Evolutionary conservation across 1,284 basidiomycete species (phyloP), one percentile per base, ranked within the genome.

Genomic region (Amylostereum chailletii): DNA sequence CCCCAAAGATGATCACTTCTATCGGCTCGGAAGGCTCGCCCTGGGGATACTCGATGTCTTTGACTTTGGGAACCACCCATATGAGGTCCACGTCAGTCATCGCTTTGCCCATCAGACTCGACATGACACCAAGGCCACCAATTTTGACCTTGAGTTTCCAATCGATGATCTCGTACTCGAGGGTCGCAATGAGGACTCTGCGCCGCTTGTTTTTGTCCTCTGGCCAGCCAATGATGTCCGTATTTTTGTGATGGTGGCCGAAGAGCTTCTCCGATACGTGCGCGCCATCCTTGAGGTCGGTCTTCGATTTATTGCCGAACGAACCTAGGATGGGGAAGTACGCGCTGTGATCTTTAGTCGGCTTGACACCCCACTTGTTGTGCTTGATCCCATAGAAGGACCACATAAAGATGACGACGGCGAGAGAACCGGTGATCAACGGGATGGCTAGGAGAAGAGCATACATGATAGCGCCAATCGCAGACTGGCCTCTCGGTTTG

Each of bases 111-210:
- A 95, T 95, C 43, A 95, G 73, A 66, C 85, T 86, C 4, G 91
- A 94, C 92, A 95, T 94, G 72, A 94, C 92, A 77, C 91, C 92
- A 31, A 95, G 76, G 70, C 92, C 92, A 71, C 92, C 92, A 57
- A 94, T 94, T 75, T 94, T 94, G 73, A 95, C 92, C 69, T 94
- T 94, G 53, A 94, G 67, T 70, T 94, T 94, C 92, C 92, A 95
- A 64, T 94, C 92, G 59, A 94, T 83, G 61, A 95, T 90, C 66
- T 95, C 92, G 66, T 95, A 95, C 68, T 95, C 92, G 51, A 95
- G 76, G 0, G 92, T 94, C 7, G 92, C 74, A 55, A 95, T 94
- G 48, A 95, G 76, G 30, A 93, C 89, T 66, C 87, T 91, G 64
- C 92, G 78, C 44, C 91, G 80, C 68, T 94, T 94, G 60, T 83